Conservation (phyloP, 306 rosid genomes). For the Pterocarpus santalinus region DNA sequence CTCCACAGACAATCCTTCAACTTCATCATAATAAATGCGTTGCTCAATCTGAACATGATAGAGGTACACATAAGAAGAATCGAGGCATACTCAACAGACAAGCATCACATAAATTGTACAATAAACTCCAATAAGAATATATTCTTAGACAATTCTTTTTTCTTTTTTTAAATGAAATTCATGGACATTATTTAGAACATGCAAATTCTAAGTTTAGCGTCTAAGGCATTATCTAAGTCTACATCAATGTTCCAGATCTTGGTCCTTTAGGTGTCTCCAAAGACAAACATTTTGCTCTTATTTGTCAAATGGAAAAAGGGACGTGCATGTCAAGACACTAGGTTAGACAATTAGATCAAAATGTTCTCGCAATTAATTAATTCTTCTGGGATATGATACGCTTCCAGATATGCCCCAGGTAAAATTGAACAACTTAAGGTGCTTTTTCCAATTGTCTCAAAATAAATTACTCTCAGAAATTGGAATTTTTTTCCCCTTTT, state of each 20-base stretch:
- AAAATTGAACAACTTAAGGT: conserved; percentile 2
- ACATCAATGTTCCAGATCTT: background rate
- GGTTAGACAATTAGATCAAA: background rate
- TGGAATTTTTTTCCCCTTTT: background rate
- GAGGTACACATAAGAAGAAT: conserved; percentile 14
- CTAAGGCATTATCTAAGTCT: background rate
- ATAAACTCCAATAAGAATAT: background rate
- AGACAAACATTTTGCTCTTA: background rate
- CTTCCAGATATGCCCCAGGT: background rate
- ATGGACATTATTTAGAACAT: background rate
- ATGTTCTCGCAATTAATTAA: background rate
- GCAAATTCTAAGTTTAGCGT: background rate
- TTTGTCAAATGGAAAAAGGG: background rate
- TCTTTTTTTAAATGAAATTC: background rate
- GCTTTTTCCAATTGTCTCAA: background rate
- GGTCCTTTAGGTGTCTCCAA: conserved; percentile 5
- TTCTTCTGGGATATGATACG: background rate
- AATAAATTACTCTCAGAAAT: background rate
- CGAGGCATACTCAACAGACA: background rate
- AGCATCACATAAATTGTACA: background rate
- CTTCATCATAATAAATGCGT: conserved; percentile 87
- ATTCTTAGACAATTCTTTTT: background rate
- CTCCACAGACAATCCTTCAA: conserved; percentile 75
- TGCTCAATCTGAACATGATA: conserved; percentile 71
- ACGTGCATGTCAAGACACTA: background rate